Evolutionary conservation across 768 basidiomycete species (phyloP), one percentile per base, ranked within the genome.

Genomic region (Suillus variegatus): DNA sequence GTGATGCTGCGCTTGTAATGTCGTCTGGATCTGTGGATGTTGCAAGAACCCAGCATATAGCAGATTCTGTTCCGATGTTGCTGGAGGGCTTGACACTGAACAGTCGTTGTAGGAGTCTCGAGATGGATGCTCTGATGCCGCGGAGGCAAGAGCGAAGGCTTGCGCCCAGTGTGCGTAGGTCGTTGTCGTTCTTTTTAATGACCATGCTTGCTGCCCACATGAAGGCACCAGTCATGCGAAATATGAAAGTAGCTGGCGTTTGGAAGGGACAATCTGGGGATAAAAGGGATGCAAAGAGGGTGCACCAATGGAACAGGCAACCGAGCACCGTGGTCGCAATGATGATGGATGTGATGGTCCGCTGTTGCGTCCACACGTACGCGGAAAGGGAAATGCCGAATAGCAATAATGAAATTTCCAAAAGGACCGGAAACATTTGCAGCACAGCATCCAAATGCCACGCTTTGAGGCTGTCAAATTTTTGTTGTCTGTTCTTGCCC

Each of bases 371-470:
- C 65, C 66, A 67, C n/a, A 61, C 36, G 41, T 67, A 63, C 16
- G 61, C 25, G 2, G 69, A 40, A 40, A 70, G 62, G 16, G 69
- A 66, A 32, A 64, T 60, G 3, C 65, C 61, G 44, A 69, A 68
- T 8, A 70, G 52, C 36, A 70, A 52, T 22, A 69, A 51, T 7
- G 68, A 69, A 16, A 69, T 51, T 35, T 69, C 68, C 38, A 69
- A 43, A 20, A 69, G 49, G 13, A 69, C 51, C 4, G 68, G 68
- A 22, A 69, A 60, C n/a, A 43, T 22, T 38, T 69, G 65, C 40
- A 69, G 49, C 28, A 69, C 57, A 20, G 67, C 51, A 35, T 65
- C 55, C 13, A 69, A 69, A 52, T 69, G 68, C 68, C 68, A 69
- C 7, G 54, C 44, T 25, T 61, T 25, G 36, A 69, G 68, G 28